These are phyloP conservation scores for Diphasiastrum complanatum DNA, from an alignment of 83 land plant species.

Conservation along the genomic window DNA sequence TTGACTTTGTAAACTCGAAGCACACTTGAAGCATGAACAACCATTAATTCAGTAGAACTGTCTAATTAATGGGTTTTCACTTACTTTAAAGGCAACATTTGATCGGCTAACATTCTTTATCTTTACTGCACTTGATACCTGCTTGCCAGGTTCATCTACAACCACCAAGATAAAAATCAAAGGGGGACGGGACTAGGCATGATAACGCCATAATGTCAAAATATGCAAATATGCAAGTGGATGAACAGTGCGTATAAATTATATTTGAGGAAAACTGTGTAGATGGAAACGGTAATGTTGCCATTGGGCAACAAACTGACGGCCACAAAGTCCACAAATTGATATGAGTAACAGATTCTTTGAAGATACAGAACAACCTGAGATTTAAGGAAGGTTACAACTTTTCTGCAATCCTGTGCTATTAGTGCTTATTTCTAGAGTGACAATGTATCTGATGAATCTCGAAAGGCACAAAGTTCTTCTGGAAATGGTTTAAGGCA, in stretches of 20 bases:
- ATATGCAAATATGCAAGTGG: no score
- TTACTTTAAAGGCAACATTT: constrained; percentile 22
- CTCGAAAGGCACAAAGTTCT: no score
- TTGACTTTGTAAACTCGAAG: background rate
- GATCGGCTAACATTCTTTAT: constrained; percentile 30
- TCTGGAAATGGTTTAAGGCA: no score
- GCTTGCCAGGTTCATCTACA: constrained; percentile 28
- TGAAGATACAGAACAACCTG: no score
- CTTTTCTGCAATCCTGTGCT: no score
- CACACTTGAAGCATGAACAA: background rate
- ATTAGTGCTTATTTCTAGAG: no score
- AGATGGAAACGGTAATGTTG: background rate
- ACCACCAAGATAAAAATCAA: background rate
- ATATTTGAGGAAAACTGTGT: background rate
- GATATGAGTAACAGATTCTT: no score
- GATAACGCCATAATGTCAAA: no score
- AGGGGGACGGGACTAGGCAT: no score
- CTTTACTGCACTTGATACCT: constrained; percentile 22
- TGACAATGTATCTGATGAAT: no score
- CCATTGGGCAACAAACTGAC: background rate
- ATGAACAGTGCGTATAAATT: no score
- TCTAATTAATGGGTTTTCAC: background rate
- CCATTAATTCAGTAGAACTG: background rate
- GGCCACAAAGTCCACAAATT: background rate
- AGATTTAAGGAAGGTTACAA: no score